Base-by-base conservation (phyloP, 805 yeast species). In the Candida ascalaphidarum region DNA sequence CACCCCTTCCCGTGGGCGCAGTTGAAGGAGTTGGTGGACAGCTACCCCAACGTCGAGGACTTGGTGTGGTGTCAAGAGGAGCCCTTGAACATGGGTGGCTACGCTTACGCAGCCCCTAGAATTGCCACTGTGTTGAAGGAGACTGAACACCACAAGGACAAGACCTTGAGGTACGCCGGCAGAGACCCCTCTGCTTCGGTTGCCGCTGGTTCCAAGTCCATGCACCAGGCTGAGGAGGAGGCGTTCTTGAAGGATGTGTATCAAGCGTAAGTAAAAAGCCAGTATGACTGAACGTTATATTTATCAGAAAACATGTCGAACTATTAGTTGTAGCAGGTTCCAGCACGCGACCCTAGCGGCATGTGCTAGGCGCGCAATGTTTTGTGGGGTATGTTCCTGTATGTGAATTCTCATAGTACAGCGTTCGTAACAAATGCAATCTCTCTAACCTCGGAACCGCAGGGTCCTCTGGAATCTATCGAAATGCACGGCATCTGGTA, bases 1-100 rank as follows among this genome's bases (percentile, higher is more conserved):
- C 96, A 92, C 55, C 99, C 99, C 60, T 92, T 92, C 96, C 98
- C 98, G 61, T 92, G 68, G 64, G 88, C 92, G 32, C 96, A 84
- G 67, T 63, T 92, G 47, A 80, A 84, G 53, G 96, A 89, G 44
- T 65, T 84, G 16, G 64, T 92, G 46, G 68, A 81, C 61, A 55
- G 76, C 26, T 92, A 81, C 69, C 85, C 94, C 49, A 77, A 76
- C 56, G 55, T 80, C 37, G 78, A 81, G 57, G 98, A 92, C 56
- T 65, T 92, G 43, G 94, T 88, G 26, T 92, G 88, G 89, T 81
- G 94, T 63, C 98, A 92, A 69, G 99, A 92, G 66, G 99, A 92
- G 71, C 97, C 97, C 48, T 71, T 92, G 64, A 92, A 92, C 69
- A 89, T 89, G 78, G 98, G 98, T 61, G 66, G 83, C 25, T 86